These are phyloP conservation scores for Agrocybe pediades DNA, from an alignment of 768 basidiomycete genomes.

Conservation along the genomic window DNA sequence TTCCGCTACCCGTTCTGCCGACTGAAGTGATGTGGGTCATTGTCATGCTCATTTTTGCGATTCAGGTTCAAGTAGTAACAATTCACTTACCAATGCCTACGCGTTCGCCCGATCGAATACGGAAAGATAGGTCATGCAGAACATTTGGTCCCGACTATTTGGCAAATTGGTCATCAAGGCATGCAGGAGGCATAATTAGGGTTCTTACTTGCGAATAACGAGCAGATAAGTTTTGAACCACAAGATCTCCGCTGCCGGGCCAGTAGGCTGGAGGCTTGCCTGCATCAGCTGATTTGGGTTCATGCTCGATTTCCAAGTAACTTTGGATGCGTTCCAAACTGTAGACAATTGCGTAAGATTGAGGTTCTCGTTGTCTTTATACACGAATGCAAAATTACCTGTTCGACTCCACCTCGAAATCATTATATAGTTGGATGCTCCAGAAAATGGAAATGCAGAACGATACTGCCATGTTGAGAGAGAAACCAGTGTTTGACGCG, in stretches of 20 bases:
- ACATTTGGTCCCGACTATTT: constrained; percentile 52
- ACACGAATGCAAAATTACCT: constrained; percentile 15
- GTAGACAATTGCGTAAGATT: not conserved
- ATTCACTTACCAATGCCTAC: constrained; percentile 47
- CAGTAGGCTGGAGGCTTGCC: constrained; percentile 67
- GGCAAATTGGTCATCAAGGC: constrained; percentile 14
- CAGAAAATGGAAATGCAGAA: constrained; percentile 59
- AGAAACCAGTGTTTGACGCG: constrained; percentile 51
- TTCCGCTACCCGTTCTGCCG: constrained; percentile 44
- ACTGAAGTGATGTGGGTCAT: not conserved
- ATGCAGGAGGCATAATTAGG: not conserved
- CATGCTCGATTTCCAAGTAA: constrained; percentile 63
- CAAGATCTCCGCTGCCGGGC: constrained; percentile 60
- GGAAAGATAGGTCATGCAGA: constrained; percentile 52
- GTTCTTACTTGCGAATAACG: constrained; percentile 41
- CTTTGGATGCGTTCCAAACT: constrained; percentile 72
- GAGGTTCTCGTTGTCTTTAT: not conserved
- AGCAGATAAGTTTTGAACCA: constrained; percentile 58
- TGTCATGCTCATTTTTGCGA: not conserved
- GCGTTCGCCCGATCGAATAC: constrained; percentile 40
- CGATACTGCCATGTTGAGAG: constrained; percentile 60
- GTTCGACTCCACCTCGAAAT: constrained; percentile 42
- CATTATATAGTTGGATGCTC: constrained; percentile 41
- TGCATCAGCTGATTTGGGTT: constrained; percentile 38
- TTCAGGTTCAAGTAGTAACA: not conserved